Evolutionary conservation across 2,329 filamentous ascomycete species (phyloP).

Genomic region (Colletotrichum melonis): DNA sequence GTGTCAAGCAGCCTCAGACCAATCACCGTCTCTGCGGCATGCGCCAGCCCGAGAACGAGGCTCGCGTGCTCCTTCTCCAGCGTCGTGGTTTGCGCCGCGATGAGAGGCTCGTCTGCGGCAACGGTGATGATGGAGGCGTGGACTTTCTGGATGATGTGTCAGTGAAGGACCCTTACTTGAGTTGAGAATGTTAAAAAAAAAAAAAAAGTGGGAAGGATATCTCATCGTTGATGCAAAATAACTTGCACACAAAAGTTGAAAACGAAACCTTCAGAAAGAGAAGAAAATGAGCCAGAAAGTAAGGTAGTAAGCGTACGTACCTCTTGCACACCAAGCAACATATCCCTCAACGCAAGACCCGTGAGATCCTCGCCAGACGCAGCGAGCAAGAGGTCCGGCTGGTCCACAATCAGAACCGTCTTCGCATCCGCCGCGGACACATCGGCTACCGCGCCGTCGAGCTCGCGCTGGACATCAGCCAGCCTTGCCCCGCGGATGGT

Average conservation of each 20-base stretch:
- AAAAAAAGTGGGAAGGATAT: too few relatives aligned
- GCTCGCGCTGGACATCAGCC: conserved; percentile 49
- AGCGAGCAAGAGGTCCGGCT: conserved; percentile 73
- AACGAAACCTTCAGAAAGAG: background rate
- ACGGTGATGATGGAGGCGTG: conserved; percentile 75
- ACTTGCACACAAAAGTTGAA: too few relatives aligned
- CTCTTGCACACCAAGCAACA: conserved; percentile 71
- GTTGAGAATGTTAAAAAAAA: background rate
- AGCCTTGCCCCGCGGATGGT: conserved; percentile 46
- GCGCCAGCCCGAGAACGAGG: conserved; percentile 78
- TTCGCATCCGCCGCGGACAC: conserved; percentile 52
- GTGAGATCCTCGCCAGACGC: conserved; percentile 59
- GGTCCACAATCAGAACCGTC: conserved; percentile 73
- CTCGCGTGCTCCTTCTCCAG: conserved; percentile 78
- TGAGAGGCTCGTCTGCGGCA: conserved; percentile 79
- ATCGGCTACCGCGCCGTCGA: conserved; percentile 55
- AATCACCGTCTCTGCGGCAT: conserved; percentile 78
- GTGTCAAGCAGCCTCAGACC: conserved; percentile 84
- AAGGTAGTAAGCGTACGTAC: conserved; percentile 53
- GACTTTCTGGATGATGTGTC: conserved; percentile 58
- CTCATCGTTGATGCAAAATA: too few relatives aligned
- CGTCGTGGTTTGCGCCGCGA: conserved; percentile 69
- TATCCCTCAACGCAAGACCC: conserved; percentile 61
- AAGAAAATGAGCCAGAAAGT: conserved; percentile 22
- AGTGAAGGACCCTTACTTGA: background rate